These are phyloP conservation scores for Calvatia gigantea DNA, from an alignment of 768 basidiomycete genomes.

Conservation along the genomic window DNA sequence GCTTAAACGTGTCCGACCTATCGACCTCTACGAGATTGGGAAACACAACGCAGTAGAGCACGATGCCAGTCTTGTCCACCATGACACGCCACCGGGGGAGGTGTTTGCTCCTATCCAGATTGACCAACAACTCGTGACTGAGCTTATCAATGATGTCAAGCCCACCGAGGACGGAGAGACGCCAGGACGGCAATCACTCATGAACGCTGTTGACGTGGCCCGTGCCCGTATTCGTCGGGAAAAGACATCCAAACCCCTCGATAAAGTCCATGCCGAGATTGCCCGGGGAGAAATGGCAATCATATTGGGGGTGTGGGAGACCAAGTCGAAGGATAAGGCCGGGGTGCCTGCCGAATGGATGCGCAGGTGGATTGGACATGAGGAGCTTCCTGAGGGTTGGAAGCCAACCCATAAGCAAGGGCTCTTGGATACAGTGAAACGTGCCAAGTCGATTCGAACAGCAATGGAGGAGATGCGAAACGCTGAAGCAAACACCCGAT, in stretches of 20 bases:
- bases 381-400: conserved; percentile 49
- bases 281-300: conserved; percentile 69
- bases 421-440: conserved; percentile 31
- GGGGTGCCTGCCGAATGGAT: conserved; percentile 47
- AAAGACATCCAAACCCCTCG: conserved; percentile 35
- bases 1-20: conserved; percentile 35
- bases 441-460: conserved; percentile 25
- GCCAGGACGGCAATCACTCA: conserved; percentile 23
- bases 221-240: conserved; percentile 52
- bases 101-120: conserved; percentile 43
- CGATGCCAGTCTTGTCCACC: conserved; percentile 58
- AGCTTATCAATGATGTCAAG: conserved; percentile 31
- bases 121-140: conserved; percentile 32
- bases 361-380: conserved; percentile 46
- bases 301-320: conserved; percentile 54
- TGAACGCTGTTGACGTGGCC: conserved; percentile 42
- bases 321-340: conserved; percentile 28
- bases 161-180: conserved; percentile 24
- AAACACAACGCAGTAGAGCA: conserved; percentile 54
- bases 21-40: conserved; percentile 37
- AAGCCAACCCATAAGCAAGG: conserved; percentile 33
- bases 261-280: conserved; percentile 50
- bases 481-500: conserved; percentile 14
- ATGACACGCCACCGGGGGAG: conserved; percentile 33
- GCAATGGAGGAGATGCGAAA: conserved; percentile 24